Base-by-base conservation (phyloP, 2,329 filamentous ascomycete genomes). In the Pseudogymnoascus sp. region DNA sequence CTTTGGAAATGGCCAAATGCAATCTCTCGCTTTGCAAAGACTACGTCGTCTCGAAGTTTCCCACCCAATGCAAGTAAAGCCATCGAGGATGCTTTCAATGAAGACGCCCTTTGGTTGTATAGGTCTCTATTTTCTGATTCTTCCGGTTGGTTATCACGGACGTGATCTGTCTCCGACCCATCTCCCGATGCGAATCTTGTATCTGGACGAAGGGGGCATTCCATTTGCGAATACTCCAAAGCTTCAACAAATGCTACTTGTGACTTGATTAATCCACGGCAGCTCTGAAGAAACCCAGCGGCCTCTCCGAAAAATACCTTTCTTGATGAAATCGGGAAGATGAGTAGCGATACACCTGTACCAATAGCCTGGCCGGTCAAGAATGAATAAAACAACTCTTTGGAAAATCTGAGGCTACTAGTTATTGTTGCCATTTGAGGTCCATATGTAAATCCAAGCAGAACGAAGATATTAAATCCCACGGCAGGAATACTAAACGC, bases 1-100 rank as follows among this genome's bases (percentile, higher is more conserved):
- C 86, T 82, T 1, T 82, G 81, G 5, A 90, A 75, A 67, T 86
- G 86, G 1, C 88, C 88, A 69, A 83, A 82, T 0, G 87, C 87
- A 11, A 89, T 75, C 67, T 92, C 88, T 60, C 87, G 80, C 74
- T 90, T 90, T 0, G 88, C 88, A 72, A 90, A 91, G 0, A 81
- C 79, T 29, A 91, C 71, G 68, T 91, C 88, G 0, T 79, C 79
- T 61, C 83, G 79, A 14, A 91, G 77, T 71, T 89, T 90, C 1
- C 83, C 85, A 60, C 84, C 80, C 1, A 90, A 73, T 29, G 82
- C 81, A 2, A 80, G 79, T 23, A 87, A 73, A 14, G 76, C 76
- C 1, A 76, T 75, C 2, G 83, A 79, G 2, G 80, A 78, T 60
- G 76, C 76, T 66, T 83, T 82, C 36, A 70, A 37, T 12, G 63